These are phyloP conservation scores for Aurantiochytrium sp. DNA, from an alignment of 108 stramenopile species.

Conservation along the genomic window DNA sequence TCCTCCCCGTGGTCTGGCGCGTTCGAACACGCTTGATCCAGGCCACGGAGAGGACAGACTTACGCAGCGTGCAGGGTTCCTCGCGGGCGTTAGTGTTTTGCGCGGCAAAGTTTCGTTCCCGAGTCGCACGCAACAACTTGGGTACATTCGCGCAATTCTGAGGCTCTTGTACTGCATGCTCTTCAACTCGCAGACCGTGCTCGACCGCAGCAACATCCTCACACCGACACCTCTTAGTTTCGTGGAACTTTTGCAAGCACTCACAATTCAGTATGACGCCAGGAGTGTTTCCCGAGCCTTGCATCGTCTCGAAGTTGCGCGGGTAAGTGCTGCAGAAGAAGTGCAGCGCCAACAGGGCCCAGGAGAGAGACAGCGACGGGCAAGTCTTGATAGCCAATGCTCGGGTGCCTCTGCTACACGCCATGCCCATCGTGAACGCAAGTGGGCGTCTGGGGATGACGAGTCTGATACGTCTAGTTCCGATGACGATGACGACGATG, in stretches of 20 bases:
- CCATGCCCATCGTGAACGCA: too few species aligned
- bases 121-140: neutral
- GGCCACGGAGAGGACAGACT: neutral
- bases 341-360: neutral
- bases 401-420: neutral
- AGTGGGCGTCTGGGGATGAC: too few species aligned
- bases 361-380: neutral
- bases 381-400: neutral
- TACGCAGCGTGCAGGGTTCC: neutral
- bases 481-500: too few species aligned
- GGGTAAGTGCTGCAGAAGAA: neutral
- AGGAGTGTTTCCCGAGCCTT: neutral
- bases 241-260: neutral
- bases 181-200: conserved; percentile 14
- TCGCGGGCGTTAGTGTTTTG: neutral
- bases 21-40: neutral
- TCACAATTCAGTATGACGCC: neutral
- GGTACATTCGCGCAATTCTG: neutral
- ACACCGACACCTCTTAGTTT: neutral
- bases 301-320: neutral
- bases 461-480: too few species aligned
- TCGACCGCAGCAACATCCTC: neutral
- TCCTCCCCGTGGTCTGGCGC: neutral
- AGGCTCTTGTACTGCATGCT: neutral
- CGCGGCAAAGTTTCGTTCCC: neutral